Conservation (phyloP, 1,284 basidiomycete species). For the Nidula niveotomentosa region DNA sequence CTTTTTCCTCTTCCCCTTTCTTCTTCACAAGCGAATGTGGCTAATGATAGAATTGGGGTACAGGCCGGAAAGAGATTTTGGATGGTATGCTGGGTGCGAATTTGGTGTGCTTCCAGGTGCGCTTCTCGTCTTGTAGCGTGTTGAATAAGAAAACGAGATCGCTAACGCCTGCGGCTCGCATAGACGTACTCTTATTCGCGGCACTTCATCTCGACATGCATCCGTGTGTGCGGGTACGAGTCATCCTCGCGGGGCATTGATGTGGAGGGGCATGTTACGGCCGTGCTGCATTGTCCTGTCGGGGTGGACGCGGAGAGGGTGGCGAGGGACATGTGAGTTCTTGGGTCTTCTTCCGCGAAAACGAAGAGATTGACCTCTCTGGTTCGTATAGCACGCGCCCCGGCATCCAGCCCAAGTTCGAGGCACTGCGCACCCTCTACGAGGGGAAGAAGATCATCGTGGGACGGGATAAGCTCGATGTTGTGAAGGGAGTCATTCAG, state of each 20-base stretch:
- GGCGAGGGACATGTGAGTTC: slow-evolving; percentile 69
- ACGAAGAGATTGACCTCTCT: background rate
- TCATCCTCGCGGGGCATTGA: slow-evolving; percentile 85
- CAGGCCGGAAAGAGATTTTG: slow-evolving; percentile 87
- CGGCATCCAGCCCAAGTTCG: slow-evolving; percentile 88
- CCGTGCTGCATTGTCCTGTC: slow-evolving; percentile 91
- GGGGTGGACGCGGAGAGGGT: slow-evolving; percentile 97
- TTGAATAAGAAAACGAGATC: background rate
- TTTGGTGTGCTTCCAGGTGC: slow-evolving; percentile 89
- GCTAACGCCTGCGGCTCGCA: background rate
- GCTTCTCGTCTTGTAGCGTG: slow-evolving; percentile 5
- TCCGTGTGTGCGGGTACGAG: slow-evolving; percentile 96
- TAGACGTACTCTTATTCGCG: slow-evolving; percentile 95
- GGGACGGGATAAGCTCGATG: slow-evolving; percentile 98
- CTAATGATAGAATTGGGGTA: background rate
- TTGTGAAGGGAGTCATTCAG: slow-evolving; percentile 96
- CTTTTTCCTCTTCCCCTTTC: background rate
- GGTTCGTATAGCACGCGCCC: slow-evolving; percentile 54
- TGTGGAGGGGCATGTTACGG: slow-evolving; percentile 84
- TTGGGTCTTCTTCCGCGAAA: slow-evolving; percentile 3
- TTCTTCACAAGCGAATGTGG: slow-evolving; percentile 1
- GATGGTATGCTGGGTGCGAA: slow-evolving; percentile 99
- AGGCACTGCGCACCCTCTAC: slow-evolving; percentile 84
- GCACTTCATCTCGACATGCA: slow-evolving; percentile 94
- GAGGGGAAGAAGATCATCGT: slow-evolving; percentile 99